Percentiles rank a stretch among this genome's conserved stretches.
Evolutionary conservation across 805 yeast species (phyloP).

Genomic region (Hanseniaspora osmophila): DNA sequence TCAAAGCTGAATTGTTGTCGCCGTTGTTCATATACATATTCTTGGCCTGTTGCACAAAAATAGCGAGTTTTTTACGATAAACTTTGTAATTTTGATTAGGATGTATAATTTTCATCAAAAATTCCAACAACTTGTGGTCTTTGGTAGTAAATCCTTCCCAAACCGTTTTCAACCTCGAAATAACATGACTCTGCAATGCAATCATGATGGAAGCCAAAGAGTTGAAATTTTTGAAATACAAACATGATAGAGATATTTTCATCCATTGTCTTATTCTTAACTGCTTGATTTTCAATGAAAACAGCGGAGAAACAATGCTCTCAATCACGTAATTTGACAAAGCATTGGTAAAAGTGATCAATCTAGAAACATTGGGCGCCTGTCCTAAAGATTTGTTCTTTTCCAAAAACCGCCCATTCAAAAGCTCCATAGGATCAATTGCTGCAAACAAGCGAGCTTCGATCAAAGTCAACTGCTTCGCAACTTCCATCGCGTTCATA

Average conservation of each 20-base stretch:
- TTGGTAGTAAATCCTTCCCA: slow-evolving; percentile 49
- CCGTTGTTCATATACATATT: slow-evolving; percentile 25
- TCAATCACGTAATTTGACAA: slow-evolving; percentile 63
- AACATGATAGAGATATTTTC: slow-evolving; percentile 56
- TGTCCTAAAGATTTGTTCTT: slow-evolving; percentile 42
- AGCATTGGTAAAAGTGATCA: slow-evolving; percentile 55
- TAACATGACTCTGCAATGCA: slow-evolving; percentile 55
- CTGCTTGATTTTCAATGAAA: slow-evolving; percentile 29
- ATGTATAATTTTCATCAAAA: slow-evolving; percentile 52
- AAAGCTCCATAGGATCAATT: slow-evolving; percentile 49
- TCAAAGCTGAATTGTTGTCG: neutral
- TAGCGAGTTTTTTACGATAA: slow-evolving; percentile 48
- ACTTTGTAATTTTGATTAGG: slow-evolving; percentile 62
- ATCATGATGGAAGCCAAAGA: slow-evolving; percentile 70
- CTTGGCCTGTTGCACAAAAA: slow-evolving; percentile 20
- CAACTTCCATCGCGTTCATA: slow-evolving; percentile 57
- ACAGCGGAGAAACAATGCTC: slow-evolving; percentile 39
- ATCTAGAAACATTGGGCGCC: slow-evolving; percentile 49
- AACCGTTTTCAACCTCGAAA: slow-evolving; percentile 45
- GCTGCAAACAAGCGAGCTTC: slow-evolving; percentile 54
- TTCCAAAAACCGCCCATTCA: slow-evolving; percentile 49
- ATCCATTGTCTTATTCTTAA: slow-evolving; percentile 55
- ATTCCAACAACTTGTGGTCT: slow-evolving; percentile 47
- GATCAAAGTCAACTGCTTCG: slow-evolving; percentile 61
- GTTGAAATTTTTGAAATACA: slow-evolving; percentile 62